These are phyloP conservation scores for Tephrocybe sp. DNA, from an alignment of 768 basidiomycete species.

Conservation along the genomic window DNA sequence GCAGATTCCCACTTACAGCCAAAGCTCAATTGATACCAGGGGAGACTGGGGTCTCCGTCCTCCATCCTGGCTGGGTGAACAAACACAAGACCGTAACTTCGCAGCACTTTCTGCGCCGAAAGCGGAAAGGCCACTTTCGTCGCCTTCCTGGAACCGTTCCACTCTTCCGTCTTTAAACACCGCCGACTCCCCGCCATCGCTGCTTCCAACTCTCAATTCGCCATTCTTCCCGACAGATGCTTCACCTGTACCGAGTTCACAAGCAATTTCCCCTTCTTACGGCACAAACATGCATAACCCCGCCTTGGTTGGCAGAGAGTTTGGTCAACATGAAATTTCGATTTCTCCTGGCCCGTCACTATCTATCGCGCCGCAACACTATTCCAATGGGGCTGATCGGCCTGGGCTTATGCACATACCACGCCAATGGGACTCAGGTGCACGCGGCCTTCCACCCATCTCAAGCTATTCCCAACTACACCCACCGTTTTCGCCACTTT, in stretches of 20 bases:
- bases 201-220: constrained; percentile 53
- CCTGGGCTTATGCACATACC: constrained; percentile 19
- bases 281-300: constrained; percentile 24
- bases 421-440: constrained; percentile 14
- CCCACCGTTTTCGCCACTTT: constrained; percentile 9
- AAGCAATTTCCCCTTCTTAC: constrained; percentile 23
- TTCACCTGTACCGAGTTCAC: constrained; percentile 24
- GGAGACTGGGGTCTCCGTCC: constrained; percentile 13
- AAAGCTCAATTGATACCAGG: neutral
- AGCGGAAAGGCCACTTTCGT: constrained; percentile 1
- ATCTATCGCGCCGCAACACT: constrained; percentile 18
- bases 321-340: constrained; percentile 16
- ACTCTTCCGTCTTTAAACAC: constrained; percentile 13
- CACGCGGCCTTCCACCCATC: constrained; percentile 17
- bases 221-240: constrained; percentile 50
- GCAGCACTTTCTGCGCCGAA: constrained; percentile 3
- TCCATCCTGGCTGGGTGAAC: constrained; percentile 14
- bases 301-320: constrained; percentile 15
- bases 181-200: constrained; percentile 19
- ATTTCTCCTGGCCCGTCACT: constrained; percentile 11
- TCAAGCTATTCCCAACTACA: constrained; percentile 20
- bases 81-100: constrained; percentile 5
- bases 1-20: constrained; percentile 7
- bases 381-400: constrained; percentile 22
- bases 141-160: constrained; percentile 11